phyloP scores from a whole-genome alignment of 768 basidiomycete species.

The Clathrus columnatus region DNA sequence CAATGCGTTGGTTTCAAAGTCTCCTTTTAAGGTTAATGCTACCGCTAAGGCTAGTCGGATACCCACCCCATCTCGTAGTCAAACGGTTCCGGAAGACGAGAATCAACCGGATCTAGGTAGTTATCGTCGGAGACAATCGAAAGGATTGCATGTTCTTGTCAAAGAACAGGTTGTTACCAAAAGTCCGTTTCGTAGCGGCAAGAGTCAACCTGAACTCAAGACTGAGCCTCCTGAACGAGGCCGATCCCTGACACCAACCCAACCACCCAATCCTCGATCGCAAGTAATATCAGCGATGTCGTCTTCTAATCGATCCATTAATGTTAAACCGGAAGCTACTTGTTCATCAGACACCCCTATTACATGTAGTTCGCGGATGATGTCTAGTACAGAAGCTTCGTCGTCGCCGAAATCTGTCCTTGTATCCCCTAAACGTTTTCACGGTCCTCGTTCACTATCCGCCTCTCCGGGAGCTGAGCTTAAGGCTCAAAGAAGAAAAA shows the following conservation, averaged over 20 bases:
- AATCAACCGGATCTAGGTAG: conserved; percentile 42
- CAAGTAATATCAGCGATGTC: conserved; percentile 21
- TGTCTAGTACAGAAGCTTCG: conserved; percentile 25
- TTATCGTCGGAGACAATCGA: conserved; percentile 67
- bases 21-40: conserved; percentile 54
- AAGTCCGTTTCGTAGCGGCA: conserved; percentile 59
- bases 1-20: conserved; percentile 77
- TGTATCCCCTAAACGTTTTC: conserved; percentile 55
- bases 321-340: not conserved
- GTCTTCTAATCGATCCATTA: not conserved
- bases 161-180: conserved; percentile 73
- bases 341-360: conserved; percentile 3
- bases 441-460: conserved; percentile 54
- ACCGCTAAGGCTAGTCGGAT: conserved; percentile 34
- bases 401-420: conserved; percentile 55
- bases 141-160: conserved; percentile 61
- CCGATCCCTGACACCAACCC: conserved; percentile 14
- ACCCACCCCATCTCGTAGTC: conserved; percentile 37
- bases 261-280: conserved; percentile 18
- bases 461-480: conserved; percentile 12
- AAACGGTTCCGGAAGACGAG: conserved; percentile 43
- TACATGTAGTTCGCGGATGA: conserved; percentile 18
- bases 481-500: conserved; percentile 56
- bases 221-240: conserved; percentile 4
- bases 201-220: not conserved